Base-by-base conservation (phyloP, 2,329 filamentous ascomycete genomes). In the Alternaria arbusti region DNA sequence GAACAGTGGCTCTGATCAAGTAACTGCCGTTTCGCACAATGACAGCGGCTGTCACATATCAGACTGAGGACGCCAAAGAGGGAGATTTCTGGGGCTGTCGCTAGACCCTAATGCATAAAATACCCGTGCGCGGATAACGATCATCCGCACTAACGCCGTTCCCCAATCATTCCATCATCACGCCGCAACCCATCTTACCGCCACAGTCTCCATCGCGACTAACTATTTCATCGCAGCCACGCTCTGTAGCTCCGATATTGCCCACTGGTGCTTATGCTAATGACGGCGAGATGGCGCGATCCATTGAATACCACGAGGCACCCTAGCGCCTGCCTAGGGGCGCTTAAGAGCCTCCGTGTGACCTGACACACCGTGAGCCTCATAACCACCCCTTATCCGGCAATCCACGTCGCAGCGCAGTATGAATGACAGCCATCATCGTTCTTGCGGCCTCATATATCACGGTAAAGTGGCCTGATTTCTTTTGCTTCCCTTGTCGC, bases 381-480 rank as follows among this genome's bases (percentile, higher is more conserved):
- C 73, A 74, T 61, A 69, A 64, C 49, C 56, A 64, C 59, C 62
- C 63, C 65, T 40, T 63, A 69, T 74, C 71, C 60, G 68, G 71
- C 74, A 72, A 28, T 70, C 46, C 65, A 65, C 64, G 74, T 78
- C 72, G 73, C 74, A 77, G 64, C 43, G 59, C 59, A 65, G 74
- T 75, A 70, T 67, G 70, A 73, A 68, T 66, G 47, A 66, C 65
- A 70, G 63, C 61, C 65, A 65, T 64, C 54, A 52, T 60, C 63
- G 61, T 54, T 57, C 54, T 63, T 61, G 64, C 61, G 66, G 65
- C 64, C 67, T 74, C 70, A 74, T 76, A 77, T 72, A 74, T 69
- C 68, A 67, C 69, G 61, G 51, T 54, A 56, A 68, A 67, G 70
- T 77, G 74, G 73, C 74, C 74, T 77, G 74, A 74, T 74, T 70